phyloP scores from a whole-genome alignment of 441 rosid species.

The Macaranga tanarius region DNA sequence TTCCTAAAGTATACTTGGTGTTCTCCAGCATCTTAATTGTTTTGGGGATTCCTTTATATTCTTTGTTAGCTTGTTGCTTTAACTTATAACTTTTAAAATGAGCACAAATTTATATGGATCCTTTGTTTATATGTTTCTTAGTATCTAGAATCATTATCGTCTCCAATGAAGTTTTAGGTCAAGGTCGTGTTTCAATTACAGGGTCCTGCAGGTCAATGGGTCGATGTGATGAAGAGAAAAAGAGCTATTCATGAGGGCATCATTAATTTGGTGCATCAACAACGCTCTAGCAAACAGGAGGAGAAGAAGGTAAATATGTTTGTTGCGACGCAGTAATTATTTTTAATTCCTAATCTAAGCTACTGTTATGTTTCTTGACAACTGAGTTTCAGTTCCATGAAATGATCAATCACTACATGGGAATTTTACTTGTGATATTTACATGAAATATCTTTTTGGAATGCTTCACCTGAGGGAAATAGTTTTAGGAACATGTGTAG shows the following conservation, averaged over 20 bases:
- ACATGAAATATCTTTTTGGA: not conserved
- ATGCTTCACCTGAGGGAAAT: not conserved
- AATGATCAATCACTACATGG: not conserved
- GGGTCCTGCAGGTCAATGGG: constrained; percentile 75
- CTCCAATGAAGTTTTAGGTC: not conserved
- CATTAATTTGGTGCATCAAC: constrained; percentile 65
- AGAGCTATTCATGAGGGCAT: constrained; percentile 79
- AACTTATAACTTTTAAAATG: not conserved
- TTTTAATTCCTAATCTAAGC: not conserved
- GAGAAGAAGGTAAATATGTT: constrained; percentile 58
- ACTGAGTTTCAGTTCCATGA: not conserved
- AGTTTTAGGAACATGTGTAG: not conserved
- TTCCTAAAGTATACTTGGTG: not conserved
- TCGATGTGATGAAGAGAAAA: constrained; percentile 91
- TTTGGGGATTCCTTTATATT: not conserved
- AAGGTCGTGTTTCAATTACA: constrained; percentile 32
- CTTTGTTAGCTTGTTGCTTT: not conserved
- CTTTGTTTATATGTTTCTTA: not conserved
- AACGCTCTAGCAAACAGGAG: constrained; percentile 44
- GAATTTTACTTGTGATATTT: not conserved
- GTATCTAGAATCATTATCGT: not conserved
- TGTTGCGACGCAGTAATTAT: not conserved
- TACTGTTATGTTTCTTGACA: not conserved
- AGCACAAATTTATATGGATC: not conserved
- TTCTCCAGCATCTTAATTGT: not conserved